Conservation (phyloP, 1,284 basidiomycete genomes). For the Puccinia coronata region DNA sequence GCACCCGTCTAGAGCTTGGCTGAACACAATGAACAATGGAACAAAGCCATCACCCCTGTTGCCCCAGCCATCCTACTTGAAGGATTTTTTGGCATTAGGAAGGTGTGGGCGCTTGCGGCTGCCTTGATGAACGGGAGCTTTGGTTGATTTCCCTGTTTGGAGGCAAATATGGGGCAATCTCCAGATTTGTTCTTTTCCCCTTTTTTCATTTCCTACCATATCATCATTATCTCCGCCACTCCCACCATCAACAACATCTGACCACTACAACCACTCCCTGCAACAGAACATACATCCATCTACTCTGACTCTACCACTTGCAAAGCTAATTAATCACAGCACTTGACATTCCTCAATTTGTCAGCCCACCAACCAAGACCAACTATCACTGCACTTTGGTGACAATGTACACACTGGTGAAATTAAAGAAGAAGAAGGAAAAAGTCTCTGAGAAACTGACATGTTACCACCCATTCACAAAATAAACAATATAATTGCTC, state of each 20-base stretch:
- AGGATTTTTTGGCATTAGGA: too few species aligned
- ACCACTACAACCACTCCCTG: neutral
- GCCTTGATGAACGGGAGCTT: too few species aligned
- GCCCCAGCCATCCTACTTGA: too few species aligned
- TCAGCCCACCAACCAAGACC: neutral
- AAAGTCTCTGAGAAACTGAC: constrained; percentile 21
- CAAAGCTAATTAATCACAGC: neutral
- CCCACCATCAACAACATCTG: neutral
- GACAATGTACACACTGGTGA: neutral
- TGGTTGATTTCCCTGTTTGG: too few species aligned
- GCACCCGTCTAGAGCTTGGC: too few species aligned
- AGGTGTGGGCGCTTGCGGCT: too few species aligned
- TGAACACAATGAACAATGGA: too few species aligned
- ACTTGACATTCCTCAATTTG: neutral
- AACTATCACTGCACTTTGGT: neutral
- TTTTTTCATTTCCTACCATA: neutral
- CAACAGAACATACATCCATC: constrained; percentile 22
- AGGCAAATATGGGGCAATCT: too few species aligned
- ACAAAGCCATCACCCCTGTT: too few species aligned
- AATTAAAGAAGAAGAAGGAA: constrained; percentile 7
- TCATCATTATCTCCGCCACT: neutral
- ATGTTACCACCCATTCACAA: constrained; percentile 8
- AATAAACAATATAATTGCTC: constrained; percentile 13
- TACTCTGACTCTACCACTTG: constrained; percentile 32
- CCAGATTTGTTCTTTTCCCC: too few species aligned